Evolutionary conservation across 1,139 yeast species (phyloP).

Genomic region (Insectozyma bohioensis): DNA sequence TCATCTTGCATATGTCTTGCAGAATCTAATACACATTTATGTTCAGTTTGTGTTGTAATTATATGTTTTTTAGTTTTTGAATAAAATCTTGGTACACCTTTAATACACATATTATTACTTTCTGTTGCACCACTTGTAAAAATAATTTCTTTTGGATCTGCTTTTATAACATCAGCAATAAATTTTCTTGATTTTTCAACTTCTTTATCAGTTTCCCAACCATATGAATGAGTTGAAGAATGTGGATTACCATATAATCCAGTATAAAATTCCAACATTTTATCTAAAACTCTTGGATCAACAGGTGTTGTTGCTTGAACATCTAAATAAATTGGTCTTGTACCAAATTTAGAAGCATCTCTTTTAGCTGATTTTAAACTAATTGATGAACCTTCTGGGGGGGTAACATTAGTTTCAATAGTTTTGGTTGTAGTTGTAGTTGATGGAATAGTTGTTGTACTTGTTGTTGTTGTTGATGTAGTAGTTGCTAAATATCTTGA

Average conservation of each 20-base stretch:
- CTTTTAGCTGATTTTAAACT: constrained; percentile 46
- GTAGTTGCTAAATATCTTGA: too few species aligned
- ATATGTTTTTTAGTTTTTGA: constrained; percentile 87
- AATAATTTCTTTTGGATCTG: constrained; percentile 95
- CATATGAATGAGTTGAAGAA: constrained; percentile 95
- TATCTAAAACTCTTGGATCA: constrained; percentile 94
- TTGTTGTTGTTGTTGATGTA: too few species aligned
- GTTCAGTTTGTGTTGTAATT: constrained; percentile 95
- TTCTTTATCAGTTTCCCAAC: constrained; percentile 97
- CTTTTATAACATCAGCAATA: constrained; percentile 80
- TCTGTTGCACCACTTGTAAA: constrained; percentile 99
- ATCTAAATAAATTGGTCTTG: constrained; percentile 88
- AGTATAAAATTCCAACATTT: constrained; percentile 88
- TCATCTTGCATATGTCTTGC: constrained; percentile 94
- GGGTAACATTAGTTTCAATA: too few species aligned
- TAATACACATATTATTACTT: constrained; percentile 88
- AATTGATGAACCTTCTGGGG: constrained; percentile 47
- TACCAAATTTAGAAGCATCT: constrained; percentile 53
- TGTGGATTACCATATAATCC: constrained; percentile 98
- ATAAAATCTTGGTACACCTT: constrained; percentile 95
- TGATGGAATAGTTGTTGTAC: too few species aligned
- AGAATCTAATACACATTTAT: constrained; percentile 95
- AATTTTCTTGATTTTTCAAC: constrained; percentile 84
- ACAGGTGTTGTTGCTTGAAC: constrained; percentile 98
- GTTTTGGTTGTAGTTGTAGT: too few species aligned